Conservation (phyloP, 2,329 filamentous ascomycete genomes). For the Verticillium isaacii region DNA sequence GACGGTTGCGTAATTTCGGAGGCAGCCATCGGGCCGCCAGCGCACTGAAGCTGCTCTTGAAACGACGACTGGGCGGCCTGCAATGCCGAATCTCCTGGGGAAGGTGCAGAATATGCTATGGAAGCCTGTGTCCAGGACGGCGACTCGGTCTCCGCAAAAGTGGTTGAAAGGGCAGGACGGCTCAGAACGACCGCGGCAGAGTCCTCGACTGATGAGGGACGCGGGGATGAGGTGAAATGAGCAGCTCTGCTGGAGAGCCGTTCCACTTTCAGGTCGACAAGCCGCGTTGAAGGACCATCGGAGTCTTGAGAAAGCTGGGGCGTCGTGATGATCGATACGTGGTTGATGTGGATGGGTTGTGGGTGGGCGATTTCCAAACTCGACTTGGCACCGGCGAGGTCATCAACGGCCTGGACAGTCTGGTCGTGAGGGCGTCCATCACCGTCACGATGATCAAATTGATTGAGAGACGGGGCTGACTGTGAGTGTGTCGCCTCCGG, state of each 20-base stretch:
- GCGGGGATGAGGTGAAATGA: background rate
- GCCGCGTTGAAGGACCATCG: background rate
- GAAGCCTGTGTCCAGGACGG: background rate
- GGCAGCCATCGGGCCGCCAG: background rate
- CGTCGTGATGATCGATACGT: conserved; percentile 8
- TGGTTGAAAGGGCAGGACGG: background rate
- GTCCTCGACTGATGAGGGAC: background rate
- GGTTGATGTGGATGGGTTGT: conserved; percentile 11
- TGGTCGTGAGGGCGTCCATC: background rate
- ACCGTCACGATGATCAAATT: background rate
- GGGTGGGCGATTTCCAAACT: conserved; percentile 8
- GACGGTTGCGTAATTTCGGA: background rate
- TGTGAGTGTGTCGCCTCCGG: background rate
- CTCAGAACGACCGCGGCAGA: background rate
- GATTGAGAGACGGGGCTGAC: background rate
- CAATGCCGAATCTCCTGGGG: background rate
- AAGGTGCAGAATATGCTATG: background rate
- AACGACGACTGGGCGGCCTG: background rate
- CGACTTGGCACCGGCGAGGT: background rate
- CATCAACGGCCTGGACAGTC: background rate
- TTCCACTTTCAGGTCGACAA: background rate
- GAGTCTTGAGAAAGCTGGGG: background rate
- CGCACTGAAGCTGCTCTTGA: background rate
- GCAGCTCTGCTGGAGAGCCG: background rate
- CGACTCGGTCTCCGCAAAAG: background rate